These are phyloP conservation scores for Talaromyces sp. DNA, from an alignment of 2,329 filamentous ascomycete genomes.

Conservation along the genomic window DNA sequence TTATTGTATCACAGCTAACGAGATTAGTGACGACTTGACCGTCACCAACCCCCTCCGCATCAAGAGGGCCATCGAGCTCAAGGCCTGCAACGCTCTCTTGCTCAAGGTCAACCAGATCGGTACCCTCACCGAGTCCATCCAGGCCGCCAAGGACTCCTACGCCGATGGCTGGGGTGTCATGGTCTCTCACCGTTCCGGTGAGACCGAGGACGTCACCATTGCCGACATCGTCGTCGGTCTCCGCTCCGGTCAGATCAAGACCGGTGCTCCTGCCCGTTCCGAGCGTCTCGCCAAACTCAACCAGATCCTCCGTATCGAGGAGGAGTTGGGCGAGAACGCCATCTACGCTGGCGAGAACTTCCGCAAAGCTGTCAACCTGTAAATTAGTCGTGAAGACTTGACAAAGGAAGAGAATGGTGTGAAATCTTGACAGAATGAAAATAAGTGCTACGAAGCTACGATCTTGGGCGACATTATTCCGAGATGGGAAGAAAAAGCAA, in stretches of 20 bases:
- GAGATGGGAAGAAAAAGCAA: slow-evolving; percentile 9
- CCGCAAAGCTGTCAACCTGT: slow-evolving; percentile 85
- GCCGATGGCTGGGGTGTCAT: slow-evolving; percentile 97
- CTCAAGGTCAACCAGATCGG: slow-evolving; percentile 99
- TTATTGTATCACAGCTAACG: background rate
- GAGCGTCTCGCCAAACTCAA: slow-evolving; percentile 99
- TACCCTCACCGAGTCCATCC: slow-evolving; percentile 97
- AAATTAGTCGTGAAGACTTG: slow-evolving; percentile 42
- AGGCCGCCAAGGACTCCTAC: slow-evolving; percentile 98
- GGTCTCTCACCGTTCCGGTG: slow-evolving; percentile 98
- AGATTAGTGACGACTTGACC: slow-evolving; percentile 79
- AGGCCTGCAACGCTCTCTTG: slow-evolving; percentile 96
- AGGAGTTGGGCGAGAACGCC: slow-evolving; percentile 91
- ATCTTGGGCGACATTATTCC: slow-evolving; percentile 12
- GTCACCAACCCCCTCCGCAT: slow-evolving; percentile 99
- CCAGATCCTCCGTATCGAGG: slow-evolving; percentile 99
- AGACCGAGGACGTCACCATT: slow-evolving; percentile 99
- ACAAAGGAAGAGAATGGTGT: background rate
- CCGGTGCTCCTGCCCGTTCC: slow-evolving; percentile 89
- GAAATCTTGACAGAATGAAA: slow-evolving; percentile 1
- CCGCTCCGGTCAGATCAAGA: slow-evolving; percentile 97
- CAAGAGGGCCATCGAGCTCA: slow-evolving; percentile 99
- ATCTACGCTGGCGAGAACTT: slow-evolving; percentile 91
- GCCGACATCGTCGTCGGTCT: slow-evolving; percentile 97
- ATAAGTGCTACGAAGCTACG: slow-evolving; percentile 17